Evolutionary conservation across 805 yeast genomes (phyloP).

Genomic region (Sugiyamaella floridensis): DNA sequence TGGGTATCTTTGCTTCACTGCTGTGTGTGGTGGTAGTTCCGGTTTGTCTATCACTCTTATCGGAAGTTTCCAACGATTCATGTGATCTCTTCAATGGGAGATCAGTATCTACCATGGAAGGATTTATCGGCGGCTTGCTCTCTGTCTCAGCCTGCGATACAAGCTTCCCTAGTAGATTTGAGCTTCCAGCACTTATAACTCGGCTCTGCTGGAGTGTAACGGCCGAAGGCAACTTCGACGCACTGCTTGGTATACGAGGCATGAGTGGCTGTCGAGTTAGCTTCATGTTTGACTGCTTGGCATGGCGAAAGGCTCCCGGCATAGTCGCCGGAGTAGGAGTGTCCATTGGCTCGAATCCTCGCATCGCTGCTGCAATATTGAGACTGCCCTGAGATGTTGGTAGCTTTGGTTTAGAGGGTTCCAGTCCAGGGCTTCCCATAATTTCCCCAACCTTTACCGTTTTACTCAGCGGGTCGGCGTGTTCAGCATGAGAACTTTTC

Average conservation of each 20-base stretch:
- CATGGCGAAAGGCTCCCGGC: neutral
- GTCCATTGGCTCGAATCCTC: neutral
- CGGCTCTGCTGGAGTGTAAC: neutral
- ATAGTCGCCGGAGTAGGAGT: neutral
- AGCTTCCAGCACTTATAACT: neutral
- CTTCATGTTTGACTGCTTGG: slow-evolving; percentile 1
- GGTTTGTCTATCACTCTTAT: too few relatives aligned
- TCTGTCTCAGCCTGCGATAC: neutral
- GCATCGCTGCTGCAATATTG: neutral
- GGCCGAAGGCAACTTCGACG: neutral
- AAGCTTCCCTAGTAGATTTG: neutral
- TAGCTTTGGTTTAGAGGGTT: neutral
- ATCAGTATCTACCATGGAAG: too few relatives aligned
- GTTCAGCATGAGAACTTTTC: neutral
- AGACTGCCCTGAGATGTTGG: neutral
- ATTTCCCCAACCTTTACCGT: too few relatives aligned
- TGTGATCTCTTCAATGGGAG: too few relatives aligned
- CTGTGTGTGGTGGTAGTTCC: too few relatives aligned
- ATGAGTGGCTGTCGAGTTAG: slow-evolving; percentile 9
- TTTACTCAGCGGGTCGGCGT: neutral
- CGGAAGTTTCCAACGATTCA: too few relatives aligned
- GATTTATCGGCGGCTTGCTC: too few relatives aligned
- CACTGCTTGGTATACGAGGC: neutral
- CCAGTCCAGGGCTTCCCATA: too few relatives aligned
- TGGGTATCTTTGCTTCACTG: neutral